Evolutionary conservation across 1,139 yeast species (phyloP), one percentile per base, ranked within the genome.

Genomic region (Kodamaea anthophila): DNA sequence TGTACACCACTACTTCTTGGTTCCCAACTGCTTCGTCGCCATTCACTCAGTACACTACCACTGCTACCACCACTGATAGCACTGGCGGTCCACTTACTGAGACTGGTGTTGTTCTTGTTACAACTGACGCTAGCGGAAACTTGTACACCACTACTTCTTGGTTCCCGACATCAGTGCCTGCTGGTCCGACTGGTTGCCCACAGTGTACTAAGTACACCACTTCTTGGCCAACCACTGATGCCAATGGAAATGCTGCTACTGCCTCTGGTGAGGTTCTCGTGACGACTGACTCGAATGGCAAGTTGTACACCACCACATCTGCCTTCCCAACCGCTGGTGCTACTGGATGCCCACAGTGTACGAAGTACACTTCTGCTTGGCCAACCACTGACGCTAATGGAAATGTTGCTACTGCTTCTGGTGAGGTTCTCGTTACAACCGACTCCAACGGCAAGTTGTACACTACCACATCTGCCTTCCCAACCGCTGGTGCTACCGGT

Each of bases 351-450:
- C 16, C 23, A 11, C 35, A 37, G 25, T n/a, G n/a, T n/a, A 24
- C 32, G 9, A 20, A 30, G 15, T 36, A 21, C 24, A 15, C 29
- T 13, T 31, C 35, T 7, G 20, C 18, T 26, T 9, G 13, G 15
- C 19, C 23, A 18, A 20, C 19, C n/a, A 24, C 32, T n/a, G 12
- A 21, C 14, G 12, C 15, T 21, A 15, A n/a, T 6, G 23, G 23
- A 11, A 15, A 9, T 21, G 14, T 5, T 18, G 23, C 29, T 5
- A 33, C 48, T 10, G 36, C 35, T 13, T 13, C 38, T 13, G 41
- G 40, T 31, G 53, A 51, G n/a, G 31, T 37, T 13, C 26, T 37
- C 18, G 33, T 33, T 10, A 42, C 49, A 10, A 35, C 33, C 12
- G 33, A 21, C n/a, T 21, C 23, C 6, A 15, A 13, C 5, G 23